Conservation (phyloP, 441 rosid species). For the Gossypium gossypioides region DNA sequence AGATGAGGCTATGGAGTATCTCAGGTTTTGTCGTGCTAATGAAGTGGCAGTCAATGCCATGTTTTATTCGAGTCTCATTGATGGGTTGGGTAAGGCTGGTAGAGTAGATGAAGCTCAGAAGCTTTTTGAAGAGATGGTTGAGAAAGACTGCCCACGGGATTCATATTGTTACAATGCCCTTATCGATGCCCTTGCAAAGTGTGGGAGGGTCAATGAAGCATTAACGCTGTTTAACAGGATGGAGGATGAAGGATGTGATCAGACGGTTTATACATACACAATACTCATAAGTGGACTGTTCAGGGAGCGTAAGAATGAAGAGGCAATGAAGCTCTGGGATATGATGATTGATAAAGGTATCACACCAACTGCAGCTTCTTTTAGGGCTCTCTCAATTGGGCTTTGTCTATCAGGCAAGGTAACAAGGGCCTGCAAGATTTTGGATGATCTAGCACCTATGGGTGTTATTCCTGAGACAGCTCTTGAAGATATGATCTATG, state of each 20-base stretch:
- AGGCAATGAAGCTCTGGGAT: constrained; percentile 71
- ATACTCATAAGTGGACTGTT: constrained; percentile 59
- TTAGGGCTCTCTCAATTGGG: constrained; percentile 60
- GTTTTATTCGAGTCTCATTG: constrained; percentile 73
- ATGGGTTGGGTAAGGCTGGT: constrained; percentile 82
- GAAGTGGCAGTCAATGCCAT: constrained; percentile 55
- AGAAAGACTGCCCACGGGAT: constrained; percentile 54
- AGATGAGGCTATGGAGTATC: constrained; percentile 49
- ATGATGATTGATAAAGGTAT: constrained; percentile 76
- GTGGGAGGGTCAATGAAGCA: constrained; percentile 56
- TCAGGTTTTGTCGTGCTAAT: constrained; percentile 36
- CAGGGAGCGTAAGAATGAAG: constrained; percentile 60
- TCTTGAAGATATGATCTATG: constrained; percentile 66
- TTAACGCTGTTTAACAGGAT: constrained; percentile 47
- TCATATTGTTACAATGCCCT: constrained; percentile 77
- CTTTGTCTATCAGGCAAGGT: constrained; percentile 83
- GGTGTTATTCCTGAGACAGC: constrained; percentile 76
- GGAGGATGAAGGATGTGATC: constrained; percentile 77
- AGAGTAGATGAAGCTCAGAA: constrained; percentile 65
- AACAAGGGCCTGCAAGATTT: constrained; percentile 71
- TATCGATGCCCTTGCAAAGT: constrained; percentile 57
- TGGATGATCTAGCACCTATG: constrained; percentile 87
- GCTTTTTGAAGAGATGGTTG: constrained; percentile 66
- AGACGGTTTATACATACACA: constrained; percentile 68
- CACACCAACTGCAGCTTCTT: constrained; percentile 73